These are phyloP conservation scores for Huiozyma sinensis DNA, from an alignment of 805 yeast genomes.

Conservation along the genomic window DNA sequence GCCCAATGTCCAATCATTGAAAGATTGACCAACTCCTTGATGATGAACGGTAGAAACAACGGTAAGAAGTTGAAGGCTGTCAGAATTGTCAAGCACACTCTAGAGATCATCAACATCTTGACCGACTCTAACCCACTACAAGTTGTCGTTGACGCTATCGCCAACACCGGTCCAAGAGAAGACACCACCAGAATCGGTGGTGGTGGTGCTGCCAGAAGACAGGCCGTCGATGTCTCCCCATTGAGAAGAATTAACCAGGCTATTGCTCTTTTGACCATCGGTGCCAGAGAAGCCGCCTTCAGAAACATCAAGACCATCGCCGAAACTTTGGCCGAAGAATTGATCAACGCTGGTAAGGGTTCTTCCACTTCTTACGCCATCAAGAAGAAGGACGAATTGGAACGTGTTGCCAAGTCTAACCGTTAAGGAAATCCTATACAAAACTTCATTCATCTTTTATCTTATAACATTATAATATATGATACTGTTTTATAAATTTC, in stretches of 20 bases:
- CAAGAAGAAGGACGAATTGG: conserved; percentile 99
- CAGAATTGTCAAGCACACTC: conserved; percentile 98
- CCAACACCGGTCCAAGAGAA: conserved; percentile 99
- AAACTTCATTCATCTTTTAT: neutral
- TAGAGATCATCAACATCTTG: conserved; percentile 93
- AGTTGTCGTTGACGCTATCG: conserved; percentile 97
- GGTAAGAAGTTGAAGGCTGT: conserved; percentile 99
- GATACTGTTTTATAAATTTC: neutral
- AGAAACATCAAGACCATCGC: conserved; percentile 99
- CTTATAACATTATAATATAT: neutral
- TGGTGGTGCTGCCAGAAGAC: conserved; percentile 99
- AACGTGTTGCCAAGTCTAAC: conserved; percentile 99
- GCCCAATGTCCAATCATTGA: conserved; percentile 99
- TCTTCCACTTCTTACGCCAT: conserved; percentile 99
- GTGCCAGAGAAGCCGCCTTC: conserved; percentile 99
- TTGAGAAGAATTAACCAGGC: conserved; percentile 99
- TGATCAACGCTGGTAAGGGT: conserved; percentile 99
- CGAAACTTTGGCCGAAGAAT: conserved; percentile 99
- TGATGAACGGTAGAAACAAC: conserved; percentile 99
- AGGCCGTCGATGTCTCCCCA: conserved; percentile 99
- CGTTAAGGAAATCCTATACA: conserved; percentile 54
- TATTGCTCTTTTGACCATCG: conserved; percentile 92
- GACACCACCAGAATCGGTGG: conserved; percentile 99
- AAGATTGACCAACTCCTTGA: conserved; percentile 98
- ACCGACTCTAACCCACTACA: conserved; percentile 99